Percentiles rank a stretch among this genome's conserved stretches.
These are phyloP conservation scores for Solanum corneliomulleri DNA, from an alignment of 257 asterid genomes.

Conservation along the genomic window DNA sequence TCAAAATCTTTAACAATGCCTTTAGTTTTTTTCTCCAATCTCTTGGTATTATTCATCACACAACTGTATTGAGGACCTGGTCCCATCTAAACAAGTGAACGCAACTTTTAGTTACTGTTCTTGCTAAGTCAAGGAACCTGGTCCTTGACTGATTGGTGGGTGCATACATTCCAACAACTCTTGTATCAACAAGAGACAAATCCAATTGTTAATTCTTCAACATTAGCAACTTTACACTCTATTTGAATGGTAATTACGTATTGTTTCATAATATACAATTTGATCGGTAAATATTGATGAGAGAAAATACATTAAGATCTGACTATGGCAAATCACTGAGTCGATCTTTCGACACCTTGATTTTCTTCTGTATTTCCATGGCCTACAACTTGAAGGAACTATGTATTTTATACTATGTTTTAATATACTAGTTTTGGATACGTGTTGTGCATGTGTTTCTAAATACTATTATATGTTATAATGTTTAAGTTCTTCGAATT, in stretches of 20 bases:
- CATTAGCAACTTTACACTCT: neutral
- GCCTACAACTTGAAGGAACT: neutral
- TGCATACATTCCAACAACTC: neutral
- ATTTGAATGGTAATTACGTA: neutral
- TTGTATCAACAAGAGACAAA: too few relatives aligned
- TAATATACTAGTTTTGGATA: neutral
- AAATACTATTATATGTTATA: too few relatives aligned
- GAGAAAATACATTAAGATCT: neutral
- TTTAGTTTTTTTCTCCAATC: too few relatives aligned
- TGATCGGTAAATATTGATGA: neutral
- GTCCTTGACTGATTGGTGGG: too few relatives aligned
- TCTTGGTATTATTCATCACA: too few relatives aligned
- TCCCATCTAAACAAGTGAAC: too few relatives aligned
- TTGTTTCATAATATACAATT: neutral
- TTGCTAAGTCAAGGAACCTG: too few relatives aligned
- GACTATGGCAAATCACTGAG: neutral
- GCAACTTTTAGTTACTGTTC: too few relatives aligned
- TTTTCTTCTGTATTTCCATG: neutral
- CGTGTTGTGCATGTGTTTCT: neutral
- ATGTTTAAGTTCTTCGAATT: neutral
- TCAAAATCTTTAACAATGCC: too few relatives aligned
- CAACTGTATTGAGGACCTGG: too few relatives aligned
- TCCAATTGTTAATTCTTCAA: neutral
- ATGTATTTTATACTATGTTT: neutral
- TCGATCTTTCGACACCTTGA: neutral